These are phyloP conservation scores for Arthromyces matolae DNA, from an alignment of 768 basidiomycete species.

Conservation along the genomic window DNA sequence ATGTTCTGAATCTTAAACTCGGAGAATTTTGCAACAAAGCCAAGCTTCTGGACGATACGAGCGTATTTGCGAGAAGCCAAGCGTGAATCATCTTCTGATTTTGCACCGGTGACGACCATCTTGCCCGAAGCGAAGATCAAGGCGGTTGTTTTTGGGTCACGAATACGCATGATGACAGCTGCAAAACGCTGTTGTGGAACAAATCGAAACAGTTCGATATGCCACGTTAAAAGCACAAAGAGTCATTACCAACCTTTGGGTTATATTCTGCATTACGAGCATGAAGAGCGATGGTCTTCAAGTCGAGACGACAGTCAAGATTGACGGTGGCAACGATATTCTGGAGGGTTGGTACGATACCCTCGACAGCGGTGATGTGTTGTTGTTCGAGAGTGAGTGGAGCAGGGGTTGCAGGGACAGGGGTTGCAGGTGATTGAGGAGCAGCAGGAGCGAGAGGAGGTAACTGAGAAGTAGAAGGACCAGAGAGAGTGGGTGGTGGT, in stretches of 20 bases:
- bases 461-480: constrained; percentile 27
- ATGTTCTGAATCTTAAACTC: constrained; percentile 99
- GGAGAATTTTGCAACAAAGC: constrained; percentile 98
- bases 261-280: constrained; percentile 99
- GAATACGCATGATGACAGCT: constrained; percentile 99
- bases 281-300: constrained; percentile 98
- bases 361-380: constrained; percentile 95
- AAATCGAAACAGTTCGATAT: constrained; percentile 61
- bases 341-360: constrained; percentile 98
- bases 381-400: constrained; percentile 86
- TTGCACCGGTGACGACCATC: constrained; percentile 99
- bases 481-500: constrained; percentile 34
- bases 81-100: constrained; percentile 96
- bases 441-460: constrained; percentile 31
- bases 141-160: constrained; percentile 98
- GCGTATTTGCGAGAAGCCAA: constrained; percentile 98
- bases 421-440: constrained; percentile 52
- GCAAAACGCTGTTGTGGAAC: constrained; percentile 92
- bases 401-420: constrained; percentile 63
- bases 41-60: constrained; percentile 97
- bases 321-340: constrained; percentile 99
- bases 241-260: constrained; percentile 86
- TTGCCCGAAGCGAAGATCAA: constrained; percentile 99
- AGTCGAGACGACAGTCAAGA: constrained; percentile 90
- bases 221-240: constrained; percentile 38